These are phyloP conservation scores for Astraeus odoratus DNA, from an alignment of 768 basidiomycete species.

Conservation along the genomic window DNA sequence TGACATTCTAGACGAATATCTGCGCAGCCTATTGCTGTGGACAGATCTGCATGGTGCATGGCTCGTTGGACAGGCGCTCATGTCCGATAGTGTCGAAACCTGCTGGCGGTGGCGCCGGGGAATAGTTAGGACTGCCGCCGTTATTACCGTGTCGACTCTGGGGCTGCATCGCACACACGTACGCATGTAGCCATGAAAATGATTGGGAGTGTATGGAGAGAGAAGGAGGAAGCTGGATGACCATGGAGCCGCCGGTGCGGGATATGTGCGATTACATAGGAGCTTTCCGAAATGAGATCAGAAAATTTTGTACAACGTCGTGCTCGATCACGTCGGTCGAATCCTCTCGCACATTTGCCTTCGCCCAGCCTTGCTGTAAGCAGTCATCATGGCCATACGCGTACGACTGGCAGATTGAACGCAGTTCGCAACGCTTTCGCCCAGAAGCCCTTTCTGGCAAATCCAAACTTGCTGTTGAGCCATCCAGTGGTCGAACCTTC, in stretches of 20 bases:
- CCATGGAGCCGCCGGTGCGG: neutral
- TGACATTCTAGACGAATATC: constrained; percentile 18
- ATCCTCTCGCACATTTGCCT: neutral
- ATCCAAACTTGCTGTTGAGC: constrained; percentile 10
- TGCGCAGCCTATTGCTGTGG: no score
- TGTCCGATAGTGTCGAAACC: no score
- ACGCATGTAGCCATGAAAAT: no score
- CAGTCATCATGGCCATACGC: neutral
- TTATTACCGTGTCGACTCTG: no score
- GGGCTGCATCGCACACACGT: no score
- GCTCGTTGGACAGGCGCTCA: no score
- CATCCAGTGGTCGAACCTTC: constrained; percentile 1
- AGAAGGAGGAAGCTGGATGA: no score
- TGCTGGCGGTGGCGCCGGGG: neutral
- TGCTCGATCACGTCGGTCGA: neutral
- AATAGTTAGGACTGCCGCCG: no score
- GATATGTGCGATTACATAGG: constrained; percentile 6
- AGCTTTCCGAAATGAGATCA: neutral
- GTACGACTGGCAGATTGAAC: constrained; percentile 21
- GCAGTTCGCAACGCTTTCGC: constrained; percentile 9
- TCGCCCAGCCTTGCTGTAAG: constrained; percentile 13
- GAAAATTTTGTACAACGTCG: neutral
- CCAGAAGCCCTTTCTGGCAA: neutral
- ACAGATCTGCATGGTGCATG: no score
- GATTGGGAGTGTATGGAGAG: no score